phyloP scores from a whole-genome alignment of 2,329 filamentous ascomycete genomes.

The Talaromyces rugulosus region DNA sequence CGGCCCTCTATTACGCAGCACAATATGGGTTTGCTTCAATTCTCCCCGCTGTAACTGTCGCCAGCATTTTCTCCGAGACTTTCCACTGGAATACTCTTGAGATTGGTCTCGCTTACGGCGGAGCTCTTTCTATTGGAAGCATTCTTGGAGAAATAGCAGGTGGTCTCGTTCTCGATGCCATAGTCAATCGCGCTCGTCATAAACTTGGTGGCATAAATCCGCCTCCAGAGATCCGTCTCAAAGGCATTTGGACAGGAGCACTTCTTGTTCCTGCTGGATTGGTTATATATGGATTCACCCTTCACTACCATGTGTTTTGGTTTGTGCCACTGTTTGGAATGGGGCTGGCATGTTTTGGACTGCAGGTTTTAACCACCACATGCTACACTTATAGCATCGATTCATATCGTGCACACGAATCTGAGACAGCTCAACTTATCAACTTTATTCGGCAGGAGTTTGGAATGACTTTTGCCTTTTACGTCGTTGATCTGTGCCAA shows the following conservation, averaged over 20 bases:
- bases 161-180: background rate
- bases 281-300: background rate
- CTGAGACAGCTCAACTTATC: background rate
- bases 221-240: background rate
- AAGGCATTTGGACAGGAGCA: background rate
- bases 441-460: background rate
- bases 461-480: constrained; percentile 2
- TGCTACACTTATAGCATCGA: constrained; percentile 3
- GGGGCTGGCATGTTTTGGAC: background rate
- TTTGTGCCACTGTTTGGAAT: background rate
- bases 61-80: background rate
- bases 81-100: constrained; percentile 2
- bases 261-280: background rate
- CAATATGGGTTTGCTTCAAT: constrained; percentile 5
- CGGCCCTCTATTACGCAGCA: background rate
- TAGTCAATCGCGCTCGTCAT: background rate
- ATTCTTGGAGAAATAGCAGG: constrained; percentile 1
- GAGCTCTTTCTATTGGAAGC: background rate
- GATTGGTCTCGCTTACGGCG: constrained; percentile 1
- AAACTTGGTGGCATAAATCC: background rate
- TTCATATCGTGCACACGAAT: background rate
- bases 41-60: constrained; percentile 1
- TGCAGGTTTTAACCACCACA: background rate
- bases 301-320: background rate
- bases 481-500: background rate